Evolutionary conservation across 768 basidiomycete genomes (phyloP).

Genomic region (Panellus pusillus): DNA sequence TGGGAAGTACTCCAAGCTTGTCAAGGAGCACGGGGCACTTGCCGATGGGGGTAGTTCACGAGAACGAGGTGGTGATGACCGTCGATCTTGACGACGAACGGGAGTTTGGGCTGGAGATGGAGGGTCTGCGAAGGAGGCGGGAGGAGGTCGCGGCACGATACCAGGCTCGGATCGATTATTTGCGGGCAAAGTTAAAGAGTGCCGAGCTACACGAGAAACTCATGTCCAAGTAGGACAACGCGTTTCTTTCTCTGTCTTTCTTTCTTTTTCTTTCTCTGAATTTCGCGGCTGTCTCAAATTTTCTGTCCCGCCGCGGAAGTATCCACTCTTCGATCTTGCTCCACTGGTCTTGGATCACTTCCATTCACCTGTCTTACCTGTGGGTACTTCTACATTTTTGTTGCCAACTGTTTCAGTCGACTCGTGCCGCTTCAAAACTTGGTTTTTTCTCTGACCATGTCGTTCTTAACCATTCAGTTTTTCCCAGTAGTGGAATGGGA

Average conservation of each 20-base stretch:
- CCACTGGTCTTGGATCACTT: no score
- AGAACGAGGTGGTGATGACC: slow-evolving; percentile 40
- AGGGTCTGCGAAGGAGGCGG: slow-evolving; percentile 66
- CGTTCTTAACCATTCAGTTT: no score
- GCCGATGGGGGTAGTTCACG: slow-evolving; percentile 52
- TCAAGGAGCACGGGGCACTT: slow-evolving; percentile 48
- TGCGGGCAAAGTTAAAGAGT: slow-evolving; percentile 79
- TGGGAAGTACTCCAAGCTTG: slow-evolving; percentile 41
- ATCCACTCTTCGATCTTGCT: no score
- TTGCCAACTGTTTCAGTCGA: no score
- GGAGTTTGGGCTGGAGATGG: slow-evolving; percentile 56
- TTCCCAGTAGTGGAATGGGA: no score
- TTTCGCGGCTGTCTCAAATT: background rate
- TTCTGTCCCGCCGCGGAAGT: no score
- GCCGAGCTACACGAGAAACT: slow-evolving; percentile 84
- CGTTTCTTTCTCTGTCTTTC: slow-evolving; percentile 5
- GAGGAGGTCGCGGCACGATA: slow-evolving; percentile 74
- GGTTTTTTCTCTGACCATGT: no score
- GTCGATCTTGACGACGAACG: slow-evolving; percentile 33
- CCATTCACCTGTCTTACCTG: no score
- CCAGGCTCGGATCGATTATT: slow-evolving; percentile 73
- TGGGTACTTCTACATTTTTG: no score
- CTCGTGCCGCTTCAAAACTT: no score
- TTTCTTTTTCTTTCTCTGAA: no score
- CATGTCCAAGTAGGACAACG: slow-evolving; percentile 34